Evolutionary conservation across 441 rosid species (phyloP).

Genomic region (Croton laevigatus): DNA sequence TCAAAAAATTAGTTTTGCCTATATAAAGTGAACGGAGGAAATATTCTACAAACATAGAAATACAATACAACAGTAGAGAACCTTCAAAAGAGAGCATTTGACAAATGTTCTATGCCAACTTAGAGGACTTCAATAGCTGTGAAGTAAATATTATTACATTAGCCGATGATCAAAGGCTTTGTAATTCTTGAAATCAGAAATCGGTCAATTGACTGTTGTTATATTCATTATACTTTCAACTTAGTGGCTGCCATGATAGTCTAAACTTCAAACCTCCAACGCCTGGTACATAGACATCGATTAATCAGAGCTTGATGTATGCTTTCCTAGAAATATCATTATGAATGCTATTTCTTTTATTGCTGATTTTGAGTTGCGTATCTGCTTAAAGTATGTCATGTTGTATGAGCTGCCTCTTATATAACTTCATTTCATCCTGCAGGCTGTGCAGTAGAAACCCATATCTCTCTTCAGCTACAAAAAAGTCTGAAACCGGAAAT

Average conservation of each 20-base stretch:
- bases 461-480: constrained; percentile 42
- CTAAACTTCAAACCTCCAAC: neutral
- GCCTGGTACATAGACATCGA: neutral
- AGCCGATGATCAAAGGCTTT: neutral
- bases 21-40: too few species aligned
- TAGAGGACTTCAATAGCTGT: neutral
- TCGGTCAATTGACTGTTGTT: neutral
- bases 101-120: neutral
- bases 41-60: neutral
- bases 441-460: constrained; percentile 80
- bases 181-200: neutral
- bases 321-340: neutral
- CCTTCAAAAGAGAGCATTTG: neutral
- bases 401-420: neutral
- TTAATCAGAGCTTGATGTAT: neutral
- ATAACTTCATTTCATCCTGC: constrained; percentile 1
- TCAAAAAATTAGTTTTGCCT: too few species aligned
- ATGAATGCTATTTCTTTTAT: neutral
- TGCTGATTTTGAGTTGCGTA: neutral
- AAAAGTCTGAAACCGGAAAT: constrained; percentile 35
- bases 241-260: neutral
- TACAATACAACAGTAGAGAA: neutral
- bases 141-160: neutral
- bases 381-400: neutral
- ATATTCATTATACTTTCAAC: neutral